Evolutionary conservation across 2,329 filamentous ascomycete species (phyloP), one percentile per base, ranked within the genome.

Genomic region (Bipolaris sorokiniana): DNA sequence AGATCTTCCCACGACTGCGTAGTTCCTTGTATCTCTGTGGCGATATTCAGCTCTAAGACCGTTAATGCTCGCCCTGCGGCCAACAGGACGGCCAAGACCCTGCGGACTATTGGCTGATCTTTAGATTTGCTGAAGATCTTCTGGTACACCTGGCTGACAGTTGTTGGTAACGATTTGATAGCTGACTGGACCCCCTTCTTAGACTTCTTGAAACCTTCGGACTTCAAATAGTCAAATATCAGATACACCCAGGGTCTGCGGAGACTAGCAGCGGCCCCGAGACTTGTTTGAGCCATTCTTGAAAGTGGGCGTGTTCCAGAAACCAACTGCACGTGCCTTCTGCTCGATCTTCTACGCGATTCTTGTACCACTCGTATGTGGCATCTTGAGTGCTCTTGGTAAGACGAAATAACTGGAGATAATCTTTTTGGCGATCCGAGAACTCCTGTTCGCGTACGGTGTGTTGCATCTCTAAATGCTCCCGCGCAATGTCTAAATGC

Each of bases 311-410:
- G 48, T 67, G 61, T 40, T 59, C 15, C 37, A 65, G 57, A 28
- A 67, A 56, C 63, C 61, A 67, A 33, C 42, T 57, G 54, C 64
- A 65, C 34, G 64, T 66, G 49, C 56, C 64, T 48, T 65, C 51
- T 53, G 63, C 59, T 41, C 61, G 56, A 3, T 61, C 54, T 54
- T 62, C 63, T 22, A 65, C 53, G 31, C 63, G 59, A 23, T 62
- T 58, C 36, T 67, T 67, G 48, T 60, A 67, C 57, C 55, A 63
- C 48, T 66, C 61, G 54, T 67, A 67, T n/a, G 62, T 65, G 13
- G 48, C 48, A 55, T 64, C 54, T 36, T 60, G 13, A 13, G 33
- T 55, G 56, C 54, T 59, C 40, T 56, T 51, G 11, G 62, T 62
- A 23, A 67, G 57, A 38, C 62, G 62, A 40, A 67, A 67, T 53